These are phyloP conservation scores for Ophiostoma populinum DNA, from an alignment of 2,329 filamentous ascomycete species.

Conservation along the genomic window DNA sequence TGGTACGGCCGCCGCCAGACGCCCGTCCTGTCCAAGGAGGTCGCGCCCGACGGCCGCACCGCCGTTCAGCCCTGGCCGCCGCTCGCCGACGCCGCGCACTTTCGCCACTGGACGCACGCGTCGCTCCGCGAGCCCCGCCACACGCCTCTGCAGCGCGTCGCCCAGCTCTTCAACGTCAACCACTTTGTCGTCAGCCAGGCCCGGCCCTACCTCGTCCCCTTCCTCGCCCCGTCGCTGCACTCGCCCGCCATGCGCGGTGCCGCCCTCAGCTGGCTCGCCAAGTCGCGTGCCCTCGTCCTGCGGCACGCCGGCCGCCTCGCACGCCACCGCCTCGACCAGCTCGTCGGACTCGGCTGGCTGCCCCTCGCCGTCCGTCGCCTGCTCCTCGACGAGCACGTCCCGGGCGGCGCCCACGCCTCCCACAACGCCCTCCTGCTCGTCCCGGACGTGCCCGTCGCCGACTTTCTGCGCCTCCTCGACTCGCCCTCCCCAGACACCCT, in stretches of 20 bases:
- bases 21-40: slow-evolving; percentile 60
- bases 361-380: slow-evolving; percentile 55
- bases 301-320: slow-evolving; percentile 18
- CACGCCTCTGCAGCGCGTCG: slow-evolving; percentile 49
- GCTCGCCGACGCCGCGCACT: slow-evolving; percentile 40
- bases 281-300: slow-evolving; percentile 22
- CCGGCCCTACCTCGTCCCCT: slow-evolving; percentile 74
- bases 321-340: slow-evolving; percentile 60
- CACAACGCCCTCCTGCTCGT: slow-evolving; percentile 48
- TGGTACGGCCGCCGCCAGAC: slow-evolving; percentile 48
- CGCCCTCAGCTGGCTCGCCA: slow-evolving; percentile 34
- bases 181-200: slow-evolving; percentile 93
- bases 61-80: slow-evolving; percentile 59
- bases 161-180: slow-evolving; percentile 80
- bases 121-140: slow-evolving; percentile 45
- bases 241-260: slow-evolving; percentile 41
- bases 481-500: slow-evolving; percentile 60
- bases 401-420: slow-evolving; percentile 22
- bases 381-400: slow-evolving; percentile 66
- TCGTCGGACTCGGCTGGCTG: slow-evolving; percentile 60
- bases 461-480: slow-evolving; percentile 68
- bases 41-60: slow-evolving; percentile 30
- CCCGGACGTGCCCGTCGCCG: slow-evolving; percentile 53
- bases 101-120: slow-evolving; percentile 50
- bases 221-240: slow-evolving; percentile 66